Percentiles rank a stretch among this genome's conserved stretches.
Evolutionary conservation across 208 protist species (phyloP).

Genomic region (Angomonas desouzai): DNA sequence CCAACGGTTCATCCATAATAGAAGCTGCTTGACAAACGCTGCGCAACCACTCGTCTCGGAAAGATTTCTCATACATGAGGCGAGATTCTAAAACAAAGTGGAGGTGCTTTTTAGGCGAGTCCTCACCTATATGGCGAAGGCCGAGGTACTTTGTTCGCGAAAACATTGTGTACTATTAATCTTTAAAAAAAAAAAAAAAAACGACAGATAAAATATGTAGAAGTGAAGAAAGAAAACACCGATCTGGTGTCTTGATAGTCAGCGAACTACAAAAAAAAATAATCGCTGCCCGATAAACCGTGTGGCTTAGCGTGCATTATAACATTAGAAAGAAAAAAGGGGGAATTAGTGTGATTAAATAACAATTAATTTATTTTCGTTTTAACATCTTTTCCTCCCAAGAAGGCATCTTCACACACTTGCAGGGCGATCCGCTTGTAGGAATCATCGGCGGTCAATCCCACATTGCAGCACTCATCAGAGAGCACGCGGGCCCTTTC

Average conservation of each 20-base stretch:
- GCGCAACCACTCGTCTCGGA: constrained; percentile 85
- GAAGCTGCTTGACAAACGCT: constrained; percentile 74
- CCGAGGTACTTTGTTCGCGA: constrained; percentile 20
- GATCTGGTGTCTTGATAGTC: too few species aligned
- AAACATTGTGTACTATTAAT: constrained; percentile 30
- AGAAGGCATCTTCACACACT: constrained; percentile 63
- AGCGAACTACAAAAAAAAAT: too few species aligned
- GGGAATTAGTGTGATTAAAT: neutral
- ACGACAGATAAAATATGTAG: neutral
- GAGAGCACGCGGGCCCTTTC: constrained; percentile 42
- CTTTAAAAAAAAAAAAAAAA: constrained; percentile 7
- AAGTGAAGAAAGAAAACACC: constrained; percentile 3
- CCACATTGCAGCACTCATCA: constrained; percentile 66
- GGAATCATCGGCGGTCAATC: constrained; percentile 76
- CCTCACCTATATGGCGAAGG: constrained; percentile 85
- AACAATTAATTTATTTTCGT: constrained; percentile 9
- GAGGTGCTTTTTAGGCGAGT: constrained; percentile 82
- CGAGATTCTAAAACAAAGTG: constrained; percentile 83
- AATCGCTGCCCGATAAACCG: too few species aligned
- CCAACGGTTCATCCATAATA: constrained; percentile 73
- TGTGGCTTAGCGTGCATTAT: too few species aligned
- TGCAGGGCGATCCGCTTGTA: constrained; percentile 82
- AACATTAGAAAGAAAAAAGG: constrained; percentile 10
- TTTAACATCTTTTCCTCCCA: constrained; percentile 17
- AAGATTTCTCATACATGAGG: constrained; percentile 91